phyloP scores from a whole-genome alignment of 345 rosid genomes.

The Clarkia xantiana region DNA sequence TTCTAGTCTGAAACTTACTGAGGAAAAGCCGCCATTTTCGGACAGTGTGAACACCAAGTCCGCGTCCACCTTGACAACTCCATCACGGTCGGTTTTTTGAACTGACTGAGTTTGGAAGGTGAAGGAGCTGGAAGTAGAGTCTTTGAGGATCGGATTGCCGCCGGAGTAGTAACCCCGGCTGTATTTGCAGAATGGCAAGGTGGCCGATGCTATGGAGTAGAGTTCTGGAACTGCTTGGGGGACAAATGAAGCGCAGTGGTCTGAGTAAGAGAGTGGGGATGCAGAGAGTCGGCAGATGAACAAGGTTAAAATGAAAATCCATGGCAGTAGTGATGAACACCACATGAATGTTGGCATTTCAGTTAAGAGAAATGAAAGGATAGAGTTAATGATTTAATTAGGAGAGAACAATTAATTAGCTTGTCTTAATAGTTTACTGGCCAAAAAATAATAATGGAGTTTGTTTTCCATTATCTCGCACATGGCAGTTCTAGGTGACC shows the following conservation, averaged over 20 bases:
- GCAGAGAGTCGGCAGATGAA: background rate
- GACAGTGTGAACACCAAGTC: background rate
- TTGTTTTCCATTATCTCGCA: too few relatives aligned
- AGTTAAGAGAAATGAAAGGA: background rate
- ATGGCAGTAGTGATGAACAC: background rate
- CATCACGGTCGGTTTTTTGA: slow-evolving; percentile 7
- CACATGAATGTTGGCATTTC: background rate
- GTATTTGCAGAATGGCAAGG: background rate
- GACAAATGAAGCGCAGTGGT: slow-evolving; percentile 17
- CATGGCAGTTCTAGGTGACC: too few relatives aligned
- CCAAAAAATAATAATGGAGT: too few relatives aligned
- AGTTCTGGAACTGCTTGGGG: slow-evolving; percentile 8
- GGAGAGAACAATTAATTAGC: too few relatives aligned
- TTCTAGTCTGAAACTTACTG: slow-evolving; percentile 13
- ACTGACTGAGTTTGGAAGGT: background rate
- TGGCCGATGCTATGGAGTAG: background rate
- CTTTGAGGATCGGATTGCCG: background rate
- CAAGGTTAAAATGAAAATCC: background rate
- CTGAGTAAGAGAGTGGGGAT: slow-evolving; percentile 8
- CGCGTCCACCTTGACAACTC: slow-evolving; percentile 11
- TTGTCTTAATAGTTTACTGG: too few relatives aligned
- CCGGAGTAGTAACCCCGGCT: slow-evolving; percentile 11
- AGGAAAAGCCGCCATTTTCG: background rate
- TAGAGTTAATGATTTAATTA: too few relatives aligned
- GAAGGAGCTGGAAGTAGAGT: slow-evolving; percentile 5